Conservation (phyloP, 164 flowering plant genomes). For the Nymphaea thermarum region DNA sequence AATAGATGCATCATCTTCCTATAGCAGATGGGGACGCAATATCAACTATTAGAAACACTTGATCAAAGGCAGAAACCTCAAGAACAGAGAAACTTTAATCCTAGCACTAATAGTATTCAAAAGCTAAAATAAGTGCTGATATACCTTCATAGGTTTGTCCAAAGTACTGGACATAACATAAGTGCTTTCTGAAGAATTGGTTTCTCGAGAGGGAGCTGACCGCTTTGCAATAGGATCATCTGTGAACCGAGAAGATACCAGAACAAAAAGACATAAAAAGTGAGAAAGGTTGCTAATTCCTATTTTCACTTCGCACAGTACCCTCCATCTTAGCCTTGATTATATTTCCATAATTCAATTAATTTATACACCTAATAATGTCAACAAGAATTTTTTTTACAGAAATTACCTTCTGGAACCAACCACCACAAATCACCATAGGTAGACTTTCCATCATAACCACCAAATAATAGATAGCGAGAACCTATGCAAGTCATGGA, state of each 20-base stretch:
- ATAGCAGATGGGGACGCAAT: constrained; percentile 5
- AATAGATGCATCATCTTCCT: constrained; percentile 51
- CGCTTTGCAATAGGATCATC: constrained; percentile 85
- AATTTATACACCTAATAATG: too few relatives aligned
- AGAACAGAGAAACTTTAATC: neutral
- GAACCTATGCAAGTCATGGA: constrained; percentile 69
- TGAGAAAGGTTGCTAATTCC: too few relatives aligned
- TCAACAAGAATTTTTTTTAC: neutral
- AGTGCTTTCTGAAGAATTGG: constrained; percentile 24
- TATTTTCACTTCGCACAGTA: too few relatives aligned
- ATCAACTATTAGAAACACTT: neutral
- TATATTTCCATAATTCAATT: too few relatives aligned
- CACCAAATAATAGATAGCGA: constrained; percentile 87
- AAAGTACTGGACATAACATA: constrained; percentile 15
- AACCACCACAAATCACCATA: constrained; percentile 95
- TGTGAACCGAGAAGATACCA: constrained; percentile 11
- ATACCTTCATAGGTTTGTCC: constrained; percentile 23
- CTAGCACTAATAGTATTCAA: neutral
- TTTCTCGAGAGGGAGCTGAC: constrained; percentile 21
- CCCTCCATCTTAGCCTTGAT: too few relatives aligned
- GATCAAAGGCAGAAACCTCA: neutral
- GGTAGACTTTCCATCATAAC: constrained; percentile 92
- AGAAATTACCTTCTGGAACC: constrained; percentile 78
- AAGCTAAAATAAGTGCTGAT: neutral
- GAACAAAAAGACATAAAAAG: too few relatives aligned